phyloP scores from a whole-genome alignment of 2,329 filamentous ascomycete genomes.

The Neofusicoccum ribis region DNA sequence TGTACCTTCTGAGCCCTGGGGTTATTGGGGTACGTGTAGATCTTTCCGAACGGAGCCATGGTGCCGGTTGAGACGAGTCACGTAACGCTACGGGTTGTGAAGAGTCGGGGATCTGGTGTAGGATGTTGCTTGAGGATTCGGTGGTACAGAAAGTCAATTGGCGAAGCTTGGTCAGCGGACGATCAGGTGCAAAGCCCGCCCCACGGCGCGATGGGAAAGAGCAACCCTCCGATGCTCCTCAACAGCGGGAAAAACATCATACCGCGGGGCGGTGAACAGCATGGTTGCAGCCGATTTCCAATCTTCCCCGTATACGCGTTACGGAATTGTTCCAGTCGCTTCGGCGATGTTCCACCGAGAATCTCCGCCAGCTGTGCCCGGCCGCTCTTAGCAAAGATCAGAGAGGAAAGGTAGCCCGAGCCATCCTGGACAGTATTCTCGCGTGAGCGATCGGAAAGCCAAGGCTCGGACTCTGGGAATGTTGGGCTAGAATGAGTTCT shows the following conservation, averaged over 20 bases:
- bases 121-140: neutral
- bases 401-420: neutral
- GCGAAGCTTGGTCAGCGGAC: neutral
- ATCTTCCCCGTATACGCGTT: neutral
- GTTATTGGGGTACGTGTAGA: conserved; percentile 24
- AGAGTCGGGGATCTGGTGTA: neutral
- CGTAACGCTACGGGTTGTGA: neutral
- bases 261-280: neutral
- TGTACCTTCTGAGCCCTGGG: conserved; percentile 22
- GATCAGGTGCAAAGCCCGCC: neutral
- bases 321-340: conserved; percentile 1
- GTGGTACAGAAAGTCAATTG: too few relatives aligned
- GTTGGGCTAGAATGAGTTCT: too few relatives aligned
- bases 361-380: neutral
- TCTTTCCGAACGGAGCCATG: conserved; percentile 27
- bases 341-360: conserved; percentile 15
- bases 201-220: neutral
- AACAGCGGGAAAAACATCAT: neutral
- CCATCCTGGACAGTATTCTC: neutral
- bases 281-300: too few relatives aligned
- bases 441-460: too few relatives aligned
- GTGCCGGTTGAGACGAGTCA: neutral
- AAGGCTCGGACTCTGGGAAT: too few relatives aligned
- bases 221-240: neutral
- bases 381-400: neutral